These are phyloP conservation scores for Suillus weaverae DNA, from an alignment of 768 basidiomycete species.

Conservation along the genomic window DNA sequence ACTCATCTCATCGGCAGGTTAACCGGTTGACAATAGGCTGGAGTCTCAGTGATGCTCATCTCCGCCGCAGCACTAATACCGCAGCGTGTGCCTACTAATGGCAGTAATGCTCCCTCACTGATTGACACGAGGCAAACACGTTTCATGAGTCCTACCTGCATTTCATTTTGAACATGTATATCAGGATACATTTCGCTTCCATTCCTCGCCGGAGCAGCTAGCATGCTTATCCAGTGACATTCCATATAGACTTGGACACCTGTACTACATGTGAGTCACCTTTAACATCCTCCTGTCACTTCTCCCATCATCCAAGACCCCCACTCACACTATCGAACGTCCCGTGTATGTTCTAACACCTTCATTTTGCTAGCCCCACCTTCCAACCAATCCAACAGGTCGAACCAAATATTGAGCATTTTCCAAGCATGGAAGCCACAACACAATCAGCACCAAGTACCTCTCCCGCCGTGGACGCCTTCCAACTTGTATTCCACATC, in stretches of 20 bases:
- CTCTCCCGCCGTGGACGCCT: conserved; percentile 6
- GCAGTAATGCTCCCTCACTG: neutral
- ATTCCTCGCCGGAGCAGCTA: neutral
- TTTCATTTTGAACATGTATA: neutral
- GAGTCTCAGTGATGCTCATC: neutral
- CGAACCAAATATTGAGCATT: neutral
- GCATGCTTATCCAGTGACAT: neutral
- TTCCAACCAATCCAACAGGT: neutral
- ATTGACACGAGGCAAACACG: conserved; percentile 1
- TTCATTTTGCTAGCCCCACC: neutral
- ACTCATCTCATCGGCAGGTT: neutral
- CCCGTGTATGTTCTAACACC: neutral
- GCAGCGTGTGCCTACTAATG: neutral
- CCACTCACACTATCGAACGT: neutral
- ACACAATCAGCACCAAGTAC: neutral
- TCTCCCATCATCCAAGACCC: neutral
- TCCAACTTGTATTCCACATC: conserved; percentile 31
- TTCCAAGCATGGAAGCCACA: neutral
- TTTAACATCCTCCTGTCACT: neutral
- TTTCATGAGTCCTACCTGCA: neutral
- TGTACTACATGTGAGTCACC: neutral
- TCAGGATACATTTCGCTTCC: neutral
- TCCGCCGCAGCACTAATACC: neutral
- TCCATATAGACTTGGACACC: neutral
- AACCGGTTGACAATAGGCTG: neutral